Percentiles rank a stretch among this genome's conserved stretches.
Evolutionary conservation across 2,329 filamentous ascomycete species (phyloP).

Genomic region (Talaromyces amestolkiae): DNA sequence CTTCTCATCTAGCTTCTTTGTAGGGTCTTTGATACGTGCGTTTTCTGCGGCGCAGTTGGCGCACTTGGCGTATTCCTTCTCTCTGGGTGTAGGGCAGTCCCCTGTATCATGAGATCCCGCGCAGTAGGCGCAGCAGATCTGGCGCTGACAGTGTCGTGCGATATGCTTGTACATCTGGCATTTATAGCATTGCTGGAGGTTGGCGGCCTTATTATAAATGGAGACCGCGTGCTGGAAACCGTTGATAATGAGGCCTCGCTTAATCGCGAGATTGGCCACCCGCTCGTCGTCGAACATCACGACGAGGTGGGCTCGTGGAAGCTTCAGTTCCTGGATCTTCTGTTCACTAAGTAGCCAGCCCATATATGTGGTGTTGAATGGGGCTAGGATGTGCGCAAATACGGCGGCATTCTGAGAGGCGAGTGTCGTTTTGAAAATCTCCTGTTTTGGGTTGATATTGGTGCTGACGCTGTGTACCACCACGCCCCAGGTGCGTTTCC

Average conservation of each 20-base stretch:
- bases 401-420: not conserved
- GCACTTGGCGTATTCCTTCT: not conserved
- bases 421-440: not conserved
- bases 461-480: not conserved
- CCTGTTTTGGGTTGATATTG: not conserved
- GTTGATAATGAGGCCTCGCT: not conserved
- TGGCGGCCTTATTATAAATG: not conserved
- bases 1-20: not conserved
- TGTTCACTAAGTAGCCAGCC: not conserved
- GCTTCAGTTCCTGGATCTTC: not conserved
- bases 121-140: not conserved
- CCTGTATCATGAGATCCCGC: not conserved
- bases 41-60: conserved; percentile 2
- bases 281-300: conserved; percentile 1
- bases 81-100: not conserved
- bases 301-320: not conserved
- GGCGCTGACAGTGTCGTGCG: not conserved
- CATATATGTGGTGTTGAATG: not conserved
- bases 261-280: not conserved
- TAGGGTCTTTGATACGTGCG: not conserved
- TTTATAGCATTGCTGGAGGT: conserved; percentile 3
- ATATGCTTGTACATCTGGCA: conserved; percentile 13
- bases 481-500: not conserved
- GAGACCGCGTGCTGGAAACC: not conserved
- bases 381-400: not conserved